Conservation (phyloP, 352 stramenopile species). For the Pythium utonaiense region DNA sequence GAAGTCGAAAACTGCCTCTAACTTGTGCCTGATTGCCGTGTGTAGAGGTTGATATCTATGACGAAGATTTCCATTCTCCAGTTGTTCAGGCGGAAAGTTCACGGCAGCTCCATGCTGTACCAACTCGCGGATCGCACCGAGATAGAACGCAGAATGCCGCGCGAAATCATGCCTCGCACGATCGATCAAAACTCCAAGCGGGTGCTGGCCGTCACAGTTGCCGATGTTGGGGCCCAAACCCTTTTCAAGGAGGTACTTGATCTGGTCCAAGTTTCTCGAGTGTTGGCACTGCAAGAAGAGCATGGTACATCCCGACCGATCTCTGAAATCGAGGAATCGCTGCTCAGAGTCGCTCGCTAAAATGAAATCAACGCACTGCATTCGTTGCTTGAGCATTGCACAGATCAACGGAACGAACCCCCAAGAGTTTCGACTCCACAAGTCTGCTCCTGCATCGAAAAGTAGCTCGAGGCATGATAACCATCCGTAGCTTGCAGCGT, state of each 20-base stretch:
- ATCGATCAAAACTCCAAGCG: conserved; percentile 49
- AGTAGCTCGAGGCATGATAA: conserved; percentile 60
- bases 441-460: conserved; percentile 45
- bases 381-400: conserved; percentile 59
- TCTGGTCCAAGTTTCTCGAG: conserved; percentile 50
- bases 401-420: conserved; percentile 70
- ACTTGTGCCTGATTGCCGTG: conserved; percentile 41
- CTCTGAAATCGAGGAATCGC: conserved; percentile 65
- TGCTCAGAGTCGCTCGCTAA: conserved; percentile 54
- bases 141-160: conserved; percentile 51
- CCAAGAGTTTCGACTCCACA: conserved; percentile 73
- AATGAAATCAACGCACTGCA: conserved; percentile 57
- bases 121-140: conserved; percentile 45
- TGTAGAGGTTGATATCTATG: conserved; percentile 40
- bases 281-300: conserved; percentile 76
- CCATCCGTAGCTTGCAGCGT: conserved; percentile 76
- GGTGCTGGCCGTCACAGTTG: conserved; percentile 56
- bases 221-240: conserved; percentile 65
- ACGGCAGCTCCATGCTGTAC: conserved; percentile 33
- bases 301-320: conserved; percentile 74
- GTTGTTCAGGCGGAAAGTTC: conserved; percentile 25
- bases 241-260: conserved; percentile 69
- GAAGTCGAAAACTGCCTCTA: conserved; percentile 40
- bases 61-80: conserved; percentile 14
- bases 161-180: conserved; percentile 24